These are phyloP conservation scores for Phytophthora parvispora DNA, from an alignment of 352 stramenopile species.

Conservation along the genomic window DNA sequence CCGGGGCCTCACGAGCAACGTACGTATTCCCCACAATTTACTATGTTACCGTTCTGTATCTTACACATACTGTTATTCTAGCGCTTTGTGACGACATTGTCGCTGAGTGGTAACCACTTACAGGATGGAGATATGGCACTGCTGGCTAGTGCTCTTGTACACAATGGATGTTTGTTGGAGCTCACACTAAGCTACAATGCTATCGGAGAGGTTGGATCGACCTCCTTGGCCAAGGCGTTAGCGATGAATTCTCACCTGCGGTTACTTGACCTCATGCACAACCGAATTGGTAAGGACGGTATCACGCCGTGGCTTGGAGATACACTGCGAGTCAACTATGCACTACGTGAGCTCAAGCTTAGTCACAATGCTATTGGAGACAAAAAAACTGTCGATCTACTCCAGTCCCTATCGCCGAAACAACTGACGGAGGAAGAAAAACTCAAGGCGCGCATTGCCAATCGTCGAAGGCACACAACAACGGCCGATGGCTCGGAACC, in stretches of 20 bases:
- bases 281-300: constrained; percentile 67
- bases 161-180: constrained; percentile 60
- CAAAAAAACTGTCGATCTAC: constrained; percentile 58
- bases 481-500: constrained; percentile 15
- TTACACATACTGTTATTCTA: constrained; percentile 20
- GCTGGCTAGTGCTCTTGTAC: constrained; percentile 58
- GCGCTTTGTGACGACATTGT: constrained; percentile 67
- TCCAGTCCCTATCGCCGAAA: constrained; percentile 55
- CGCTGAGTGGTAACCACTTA: constrained; percentile 76
- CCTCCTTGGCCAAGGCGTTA: constrained; percentile 61
- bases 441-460: constrained; percentile 61
- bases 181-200: constrained; percentile 83
- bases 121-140: constrained; percentile 61
- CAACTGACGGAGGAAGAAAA: constrained; percentile 56
- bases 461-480: constrained; percentile 28
- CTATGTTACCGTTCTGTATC: neutral
- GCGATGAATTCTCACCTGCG: constrained; percentile 48
- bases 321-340: constrained; percentile 59
- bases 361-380: constrained; percentile 79
- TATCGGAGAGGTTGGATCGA: constrained; percentile 62
- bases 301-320: constrained; percentile 71
- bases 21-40: constrained; percentile 28
- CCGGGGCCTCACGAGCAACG: constrained; percentile 57
- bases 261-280: constrained; percentile 75
- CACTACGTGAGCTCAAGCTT: constrained; percentile 65